Conservation (phyloP, 2,329 filamentous ascomycete species). For the Botrytis fabae region DNA sequence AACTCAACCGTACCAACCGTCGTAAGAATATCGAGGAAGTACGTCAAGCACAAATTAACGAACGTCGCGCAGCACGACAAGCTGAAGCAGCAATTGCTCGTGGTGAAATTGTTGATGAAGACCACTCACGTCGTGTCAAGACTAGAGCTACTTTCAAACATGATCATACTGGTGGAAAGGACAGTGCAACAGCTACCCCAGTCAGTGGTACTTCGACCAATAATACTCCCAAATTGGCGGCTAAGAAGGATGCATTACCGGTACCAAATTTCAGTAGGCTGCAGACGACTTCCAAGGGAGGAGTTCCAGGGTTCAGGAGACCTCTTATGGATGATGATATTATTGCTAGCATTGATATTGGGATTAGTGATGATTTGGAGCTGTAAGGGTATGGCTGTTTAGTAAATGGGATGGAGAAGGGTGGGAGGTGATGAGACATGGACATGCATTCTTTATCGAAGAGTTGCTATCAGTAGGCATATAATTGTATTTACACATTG, state of each 20-base stretch:
- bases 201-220: slow-evolving; percentile 46
- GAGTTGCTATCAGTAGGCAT: background rate
- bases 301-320: slow-evolving; percentile 69
- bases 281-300: slow-evolving; percentile 48
- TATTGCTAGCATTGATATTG: slow-evolving; percentile 83
- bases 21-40: slow-evolving; percentile 83
- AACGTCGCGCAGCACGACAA: slow-evolving; percentile 64
- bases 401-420: background rate
- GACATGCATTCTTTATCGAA: background rate
- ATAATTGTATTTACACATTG: slow-evolving; percentile 7
- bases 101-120: slow-evolving; percentile 59
- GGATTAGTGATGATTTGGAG: slow-evolving; percentile 75
- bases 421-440: background rate
- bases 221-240: slow-evolving; percentile 46
- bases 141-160: slow-evolving; percentile 69
- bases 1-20: slow-evolving; percentile 82
- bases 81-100: slow-evolving; percentile 61
- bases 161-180: slow-evolving; percentile 58
- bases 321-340: slow-evolving; percentile 89
- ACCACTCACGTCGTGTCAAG: slow-evolving; percentile 61
- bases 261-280: slow-evolving; percentile 52
- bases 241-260: slow-evolving; percentile 46
- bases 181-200: slow-evolving; percentile 54
- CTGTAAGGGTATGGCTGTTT: background rate
- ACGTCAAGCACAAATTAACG: slow-evolving; percentile 84